Evolutionary conservation across 129 eudicot species (phyloP).

Genomic region (Tagetes patula): DNA sequence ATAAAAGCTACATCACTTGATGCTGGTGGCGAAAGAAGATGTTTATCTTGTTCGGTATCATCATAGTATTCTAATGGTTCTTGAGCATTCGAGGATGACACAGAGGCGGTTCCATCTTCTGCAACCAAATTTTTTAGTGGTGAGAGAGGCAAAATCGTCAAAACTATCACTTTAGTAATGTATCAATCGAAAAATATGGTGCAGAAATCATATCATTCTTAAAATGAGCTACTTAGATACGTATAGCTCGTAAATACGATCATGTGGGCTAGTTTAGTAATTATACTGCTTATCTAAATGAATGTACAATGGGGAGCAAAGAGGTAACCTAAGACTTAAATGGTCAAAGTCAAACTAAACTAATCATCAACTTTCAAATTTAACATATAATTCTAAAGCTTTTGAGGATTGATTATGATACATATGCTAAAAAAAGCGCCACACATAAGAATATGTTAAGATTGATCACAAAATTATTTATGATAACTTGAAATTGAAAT

Average conservation of each 20-base stretch:
- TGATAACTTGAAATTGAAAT: not conserved
- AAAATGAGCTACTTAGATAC: not conserved
- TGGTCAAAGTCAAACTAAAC: constrained; percentile 11
- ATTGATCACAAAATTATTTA: not conserved
- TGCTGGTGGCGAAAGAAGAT: constrained; percentile 39
- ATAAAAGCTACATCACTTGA: constrained; percentile 58
- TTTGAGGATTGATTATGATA: not conserved
- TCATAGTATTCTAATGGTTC: constrained; percentile 42
- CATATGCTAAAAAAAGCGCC: not conserved
- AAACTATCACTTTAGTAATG: not conserved
- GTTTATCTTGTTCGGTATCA: constrained; percentile 48
- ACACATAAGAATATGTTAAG: not conserved
- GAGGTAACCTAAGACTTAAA: not conserved
- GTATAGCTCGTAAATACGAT: too few species aligned
- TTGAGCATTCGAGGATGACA: constrained; percentile 37
- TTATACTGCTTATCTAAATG: not conserved
- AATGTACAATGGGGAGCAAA: not conserved
- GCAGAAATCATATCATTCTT: not conserved
- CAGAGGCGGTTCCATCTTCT: constrained; percentile 54
- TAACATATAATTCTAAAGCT: not conserved
- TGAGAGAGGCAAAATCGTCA: not conserved
- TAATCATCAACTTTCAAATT: not conserved
- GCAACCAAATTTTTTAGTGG: not conserved
- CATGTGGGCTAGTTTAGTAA: not conserved
- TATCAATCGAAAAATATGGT: not conserved